Percentiles rank a stretch among this genome's conserved stretches.
These are phyloP conservation scores for Mycosphaerella arachidis DNA, from an alignment of 2,329 filamentous ascomycete genomes.

Conservation along the genomic window DNA sequence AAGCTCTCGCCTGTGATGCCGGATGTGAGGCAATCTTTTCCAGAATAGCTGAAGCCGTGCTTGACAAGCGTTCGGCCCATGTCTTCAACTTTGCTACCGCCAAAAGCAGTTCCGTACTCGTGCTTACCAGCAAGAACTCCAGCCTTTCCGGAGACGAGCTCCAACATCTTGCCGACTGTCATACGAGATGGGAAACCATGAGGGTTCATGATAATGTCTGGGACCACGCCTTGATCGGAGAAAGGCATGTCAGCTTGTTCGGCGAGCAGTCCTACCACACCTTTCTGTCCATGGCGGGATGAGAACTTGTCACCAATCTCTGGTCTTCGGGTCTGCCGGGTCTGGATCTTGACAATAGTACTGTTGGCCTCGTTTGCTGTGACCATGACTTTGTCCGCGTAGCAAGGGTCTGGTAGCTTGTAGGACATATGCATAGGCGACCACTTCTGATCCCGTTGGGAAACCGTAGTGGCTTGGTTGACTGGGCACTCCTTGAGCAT, in stretches of 20 bases:
- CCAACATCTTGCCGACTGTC: conserved; percentile 97
- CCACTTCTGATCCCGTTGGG: conserved; percentile 27
- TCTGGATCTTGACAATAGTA: conserved; percentile 87
- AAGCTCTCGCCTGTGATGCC: conserved; percentile 92
- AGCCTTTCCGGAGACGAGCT: conserved; percentile 90
- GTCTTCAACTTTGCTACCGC: conserved; percentile 76
- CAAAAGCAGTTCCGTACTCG: conserved; percentile 87
- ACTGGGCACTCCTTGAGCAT: conserved; percentile 84
- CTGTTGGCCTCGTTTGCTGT: conserved; percentile 83
- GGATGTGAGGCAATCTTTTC: conserved; percentile 93
- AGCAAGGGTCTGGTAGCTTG: conserved; percentile 55
- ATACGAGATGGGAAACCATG: conserved; percentile 99
- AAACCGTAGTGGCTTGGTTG: conserved; percentile 59
- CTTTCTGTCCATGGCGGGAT: conserved; percentile 96
- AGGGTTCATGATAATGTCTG: conserved; percentile 99
- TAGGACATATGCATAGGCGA: conserved; percentile 57
- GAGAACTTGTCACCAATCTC: conserved; percentile 99
- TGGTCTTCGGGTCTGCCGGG: conserved; percentile 88
- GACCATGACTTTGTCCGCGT: conserved; percentile 95
- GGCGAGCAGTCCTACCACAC: conserved; percentile 93
- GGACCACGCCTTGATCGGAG: conserved; percentile 81
- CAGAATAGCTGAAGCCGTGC: conserved; percentile 91
- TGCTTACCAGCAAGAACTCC: conserved; percentile 79
- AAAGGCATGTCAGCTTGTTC: conserved; percentile 98
- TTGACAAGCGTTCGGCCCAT: conserved; percentile 82